A percentile compares a stretch with the other conserved stretches of the same genome.
These are phyloP conservation scores for Annulohypoxylon moriforme DNA, from an alignment of 495 filamentous ascomycete genomes.

Conservation along the genomic window DNA sequence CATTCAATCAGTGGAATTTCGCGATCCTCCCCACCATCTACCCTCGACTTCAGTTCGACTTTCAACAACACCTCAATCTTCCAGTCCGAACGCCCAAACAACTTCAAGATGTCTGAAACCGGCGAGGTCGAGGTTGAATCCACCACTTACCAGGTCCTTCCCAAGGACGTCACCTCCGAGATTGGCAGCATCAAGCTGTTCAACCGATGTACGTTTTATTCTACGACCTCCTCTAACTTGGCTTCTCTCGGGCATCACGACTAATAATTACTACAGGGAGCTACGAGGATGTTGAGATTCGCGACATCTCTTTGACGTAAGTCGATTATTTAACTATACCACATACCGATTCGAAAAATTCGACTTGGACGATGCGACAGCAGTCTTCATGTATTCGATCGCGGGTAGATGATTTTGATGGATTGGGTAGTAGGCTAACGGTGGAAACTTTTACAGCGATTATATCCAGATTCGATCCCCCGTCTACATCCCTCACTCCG, in stretches of 20 bases:
- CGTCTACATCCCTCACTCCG: slow-evolving; percentile 98
- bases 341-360: slow-evolving; percentile 19
- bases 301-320: slow-evolving; percentile 99
- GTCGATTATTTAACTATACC: slow-evolving; percentile 51
- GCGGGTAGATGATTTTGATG: slow-evolving; percentile 2
- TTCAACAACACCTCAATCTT: slow-evolving; percentile 21
- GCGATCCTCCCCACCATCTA: slow-evolving; percentile 51
- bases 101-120: slow-evolving; percentile 88
- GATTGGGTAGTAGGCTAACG: slow-evolving; percentile 57
- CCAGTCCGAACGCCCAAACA: slow-evolving; percentile 38
- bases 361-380: slow-evolving; percentile 7
- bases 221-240: background rate
- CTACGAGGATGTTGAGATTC: slow-evolving; percentile 99
- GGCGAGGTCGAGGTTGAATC: slow-evolving; percentile 93
- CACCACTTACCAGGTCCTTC: slow-evolving; percentile 81
- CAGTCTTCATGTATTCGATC: slow-evolving; percentile 21
- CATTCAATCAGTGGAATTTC: slow-evolving; percentile 42
- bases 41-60: slow-evolving; percentile 47
- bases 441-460: slow-evolving; percentile 73
- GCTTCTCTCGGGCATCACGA: slow-evolving; percentile 4
- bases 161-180: slow-evolving; percentile 92
- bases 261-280: slow-evolving; percentile 63
- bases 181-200: slow-evolving; percentile 97
- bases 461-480: slow-evolving; percentile 99
- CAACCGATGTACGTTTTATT: slow-evolving; percentile 63